Base-by-base conservation (phyloP, 129 eudicot genomes). In the Sambucus nigra region DNA sequence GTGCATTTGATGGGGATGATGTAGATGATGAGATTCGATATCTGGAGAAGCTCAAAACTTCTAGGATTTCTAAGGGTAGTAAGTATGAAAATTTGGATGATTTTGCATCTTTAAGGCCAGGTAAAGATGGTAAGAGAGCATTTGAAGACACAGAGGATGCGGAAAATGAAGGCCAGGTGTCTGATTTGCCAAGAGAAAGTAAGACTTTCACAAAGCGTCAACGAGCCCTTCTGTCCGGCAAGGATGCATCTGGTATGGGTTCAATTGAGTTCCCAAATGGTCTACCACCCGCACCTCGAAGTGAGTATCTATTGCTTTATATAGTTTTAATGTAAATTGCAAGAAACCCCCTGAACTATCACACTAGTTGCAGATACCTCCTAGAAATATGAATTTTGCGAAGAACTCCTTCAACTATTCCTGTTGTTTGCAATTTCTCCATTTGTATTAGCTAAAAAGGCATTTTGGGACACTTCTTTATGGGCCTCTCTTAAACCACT, bases 21-120 rank as follows among this genome's bases (percentile, higher is more conserved):
- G 80, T 75, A 41, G 93, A 80, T 67, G 83, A 85, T 27, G 96
- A 83, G 82, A 72, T 87, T 28, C 81, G 96, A 29, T 87, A 79
- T 70, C 86, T 87, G 47, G 80, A 76, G 62, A 87, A 80, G 68
- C 81, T 83, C 70, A 76, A 59, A 58, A 46, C 73, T 50, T 44
- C 77, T 2, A 83, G 53, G 69, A 41, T 53, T 44, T 18, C 70
- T 54, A 22, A 68, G 58, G 51, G 74, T 70, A 26, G 24, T 62
- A 58, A 58, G 29, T 58, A 46, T 63, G 51, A 29, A 17, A 65
- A 61, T 64, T 45, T 41, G 38, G 77, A 70, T 25, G 68, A 55
- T 52, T 55, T 55, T 44, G 66, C 53, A 11, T 66, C 59, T 26
- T 62, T 67, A 11, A 61, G 68, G 45, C 51, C 78, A n/a, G 55